Evolutionary conservation across 2,329 filamentous ascomycete genomes (phyloP), one percentile per base, ranked within the genome.

Genomic region (Mycocentrospora acerina): DNA sequence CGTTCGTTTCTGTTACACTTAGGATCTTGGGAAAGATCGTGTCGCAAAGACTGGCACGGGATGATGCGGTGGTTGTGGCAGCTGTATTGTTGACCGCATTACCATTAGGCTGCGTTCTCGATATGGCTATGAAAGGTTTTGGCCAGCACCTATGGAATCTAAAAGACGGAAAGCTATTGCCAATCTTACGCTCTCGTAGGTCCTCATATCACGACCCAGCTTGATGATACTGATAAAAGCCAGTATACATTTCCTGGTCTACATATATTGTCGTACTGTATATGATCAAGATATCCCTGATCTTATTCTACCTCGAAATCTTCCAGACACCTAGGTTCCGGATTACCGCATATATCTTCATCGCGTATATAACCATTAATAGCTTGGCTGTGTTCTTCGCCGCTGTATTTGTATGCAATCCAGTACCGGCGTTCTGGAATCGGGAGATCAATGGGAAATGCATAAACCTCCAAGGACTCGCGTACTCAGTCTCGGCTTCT

Each of bases 221-320:
- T n/a, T n/a, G n/a, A n/a, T n/a, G n/a, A n/a, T 22, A 9, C 19
- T 22, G 9, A 22, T 22, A 9, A 5, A 13, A 9, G 12, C 2
- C 17, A 57, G 51, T 60, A 33, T 56, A 42, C 14, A 38, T 60
- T 4, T 40, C 52, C 2, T 52, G 46, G 43, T 42, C 45, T 7
- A 51, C 44, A 1, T 60, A 62, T 26, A 34, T 51, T 2, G 7
- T 58, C 7, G 40, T 59, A 0, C 46, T 60, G 0, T 53, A 48
- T 9, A 36, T 60, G 14, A 58, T 54, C 35, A 62, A 62, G 29
- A 34, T 59, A 4, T 56, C 58, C 4, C 37, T 62, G 2, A 32
- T 58, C 16, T 29, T 58, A 4, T 59, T 59, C 35, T 63, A 60
- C 24, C 52, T 62, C 12, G 50, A 59, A 15, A 60, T 63, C 31